phyloP scores from a whole-genome alignment of 441 rosid species.

The Pelargonium myrrhifolium region DNA sequence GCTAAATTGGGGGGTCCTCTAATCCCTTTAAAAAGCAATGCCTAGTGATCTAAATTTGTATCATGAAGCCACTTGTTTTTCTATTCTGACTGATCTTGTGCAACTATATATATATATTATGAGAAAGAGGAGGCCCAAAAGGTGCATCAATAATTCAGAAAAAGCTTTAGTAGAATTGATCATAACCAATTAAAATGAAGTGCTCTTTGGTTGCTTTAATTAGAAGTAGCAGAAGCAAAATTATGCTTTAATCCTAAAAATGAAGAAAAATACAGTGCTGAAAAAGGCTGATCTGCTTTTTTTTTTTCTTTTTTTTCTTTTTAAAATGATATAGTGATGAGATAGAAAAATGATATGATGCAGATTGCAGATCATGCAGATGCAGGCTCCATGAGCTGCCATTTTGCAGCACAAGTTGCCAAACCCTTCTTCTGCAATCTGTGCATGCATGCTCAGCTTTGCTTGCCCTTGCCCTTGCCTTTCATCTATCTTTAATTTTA shows the following conservation, averaged over 20 bases:
- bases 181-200: too few relatives aligned
- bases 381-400: not conserved
- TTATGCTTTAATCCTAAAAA: too few relatives aligned
- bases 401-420: not conserved
- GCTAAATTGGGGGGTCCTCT: not conserved
- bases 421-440: not conserved
- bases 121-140: too few relatives aligned
- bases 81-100: not conserved
- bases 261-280: not conserved
- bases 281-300: not conserved
- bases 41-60: not conserved
- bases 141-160: not conserved
- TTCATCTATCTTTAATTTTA: too few relatives aligned
- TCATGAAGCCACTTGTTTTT: not conserved
- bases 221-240: too few relatives aligned
- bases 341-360: too few relatives aligned
- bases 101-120: not conserved
- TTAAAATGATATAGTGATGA: too few relatives aligned
- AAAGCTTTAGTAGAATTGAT: too few relatives aligned
- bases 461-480: too few relatives aligned
- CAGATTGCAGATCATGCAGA: not conserved
- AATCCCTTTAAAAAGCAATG: not conserved
- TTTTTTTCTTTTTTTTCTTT: too few relatives aligned
- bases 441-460: not conserved
- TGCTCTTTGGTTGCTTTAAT: too few relatives aligned